Conservation (phyloP, 1,284 basidiomycete species). For the Psilocybe mexicana region DNA sequence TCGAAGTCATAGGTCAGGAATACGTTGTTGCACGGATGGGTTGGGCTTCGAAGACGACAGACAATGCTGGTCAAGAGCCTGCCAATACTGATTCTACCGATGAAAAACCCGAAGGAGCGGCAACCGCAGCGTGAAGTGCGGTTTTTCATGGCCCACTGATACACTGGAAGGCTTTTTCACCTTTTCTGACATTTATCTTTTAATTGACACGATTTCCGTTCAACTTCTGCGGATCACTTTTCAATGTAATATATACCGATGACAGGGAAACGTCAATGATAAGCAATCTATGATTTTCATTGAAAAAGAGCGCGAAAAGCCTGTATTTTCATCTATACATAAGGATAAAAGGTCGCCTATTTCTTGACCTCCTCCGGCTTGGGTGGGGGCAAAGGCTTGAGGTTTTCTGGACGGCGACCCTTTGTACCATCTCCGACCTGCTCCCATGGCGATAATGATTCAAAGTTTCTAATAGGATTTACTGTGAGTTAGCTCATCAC, state of each 20-base stretch:
- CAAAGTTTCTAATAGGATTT: conserved; percentile 77
- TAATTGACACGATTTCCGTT: background rate
- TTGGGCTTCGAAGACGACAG: conserved; percentile 46
- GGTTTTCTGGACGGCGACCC: conserved; percentile 66
- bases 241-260: conserved; percentile 15
- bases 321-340: background rate
- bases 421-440: conserved; percentile 87
- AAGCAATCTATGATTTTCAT: conserved; percentile 1
- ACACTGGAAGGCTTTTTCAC: conserved; percentile 1
- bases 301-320: background rate
- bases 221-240: background rate
- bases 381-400: conserved; percentile 73
- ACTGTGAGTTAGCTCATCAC: background rate
- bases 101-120: conserved; percentile 31
- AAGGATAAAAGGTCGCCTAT: conserved; percentile 34
- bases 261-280: conserved; percentile 3
- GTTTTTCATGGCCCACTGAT: background rate
- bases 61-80: conserved; percentile 18
- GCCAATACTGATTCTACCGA: conserved; percentile 28
- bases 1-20: conserved; percentile 88
- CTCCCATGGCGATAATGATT: conserved; percentile 95
- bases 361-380: conserved; percentile 69
- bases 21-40: conserved; percentile 83
- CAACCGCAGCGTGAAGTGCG: background rate
- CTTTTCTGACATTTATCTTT: conserved; percentile 1